Percentiles rank a stretch among this genome's conserved stretches.
phyloP scores from a whole-genome alignment of 169 alveolate species.

The Plasmodium fragile region DNA sequence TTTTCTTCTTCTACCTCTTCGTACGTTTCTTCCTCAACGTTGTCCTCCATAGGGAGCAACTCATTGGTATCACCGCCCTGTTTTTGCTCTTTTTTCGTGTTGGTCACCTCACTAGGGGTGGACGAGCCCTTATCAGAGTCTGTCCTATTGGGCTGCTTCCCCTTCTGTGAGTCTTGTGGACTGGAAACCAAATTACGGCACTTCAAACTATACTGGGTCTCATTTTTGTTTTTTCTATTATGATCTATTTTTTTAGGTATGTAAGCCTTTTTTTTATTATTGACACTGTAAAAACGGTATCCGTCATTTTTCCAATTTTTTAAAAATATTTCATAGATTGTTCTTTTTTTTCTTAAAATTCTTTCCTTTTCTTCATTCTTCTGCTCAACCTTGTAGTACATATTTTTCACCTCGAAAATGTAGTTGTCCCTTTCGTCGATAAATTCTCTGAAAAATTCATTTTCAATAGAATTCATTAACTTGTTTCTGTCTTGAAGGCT shows the following conservation, averaged over 20 bases:
- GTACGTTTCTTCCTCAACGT: neutral
- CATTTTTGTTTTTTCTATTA: neutral
- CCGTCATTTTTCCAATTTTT: constrained; percentile 73
- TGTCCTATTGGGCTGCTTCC: neutral
- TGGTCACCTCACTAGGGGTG: neutral
- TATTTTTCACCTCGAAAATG: constrained; percentile 35
- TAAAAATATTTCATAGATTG: constrained; percentile 44
- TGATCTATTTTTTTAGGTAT: constrained; percentile 33
- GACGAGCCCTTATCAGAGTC: neutral
- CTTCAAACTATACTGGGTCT: neutral
- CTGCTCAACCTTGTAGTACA: neutral
- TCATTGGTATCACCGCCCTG: neutral
- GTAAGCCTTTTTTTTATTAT: constrained; percentile 28
- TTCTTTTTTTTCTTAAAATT: constrained; percentile 48
- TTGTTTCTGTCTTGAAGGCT: constrained; percentile 75
- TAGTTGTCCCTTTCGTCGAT: constrained; percentile 49
- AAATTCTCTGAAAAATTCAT: constrained; percentile 63
- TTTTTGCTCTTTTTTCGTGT: neutral
- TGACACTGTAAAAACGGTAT: constrained; percentile 28
- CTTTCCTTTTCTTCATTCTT: constrained; percentile 31
- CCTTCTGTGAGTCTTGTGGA: constrained; percentile 6
- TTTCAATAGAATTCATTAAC: constrained; percentile 55
- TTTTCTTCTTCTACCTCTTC: neutral
- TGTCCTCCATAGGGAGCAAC: neutral
- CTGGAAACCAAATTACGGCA: constrained; percentile 21